Percentiles rank a stretch among this genome's conserved stretches.
Conservation (phyloP, 164 flowering plant genomes). For the Magnolia sinica region DNA sequence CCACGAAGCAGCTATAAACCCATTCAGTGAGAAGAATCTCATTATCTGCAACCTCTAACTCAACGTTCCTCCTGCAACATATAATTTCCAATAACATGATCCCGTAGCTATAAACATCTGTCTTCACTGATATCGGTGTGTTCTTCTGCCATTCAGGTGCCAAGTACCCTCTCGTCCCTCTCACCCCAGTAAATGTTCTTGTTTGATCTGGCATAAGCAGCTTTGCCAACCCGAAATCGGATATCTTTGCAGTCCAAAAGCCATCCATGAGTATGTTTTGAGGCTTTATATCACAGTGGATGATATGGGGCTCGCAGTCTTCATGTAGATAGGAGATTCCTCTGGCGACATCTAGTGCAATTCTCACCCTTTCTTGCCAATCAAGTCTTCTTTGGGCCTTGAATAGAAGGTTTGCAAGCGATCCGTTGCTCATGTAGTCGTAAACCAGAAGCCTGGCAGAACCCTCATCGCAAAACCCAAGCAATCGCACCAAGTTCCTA, state of each 20-base stretch:
- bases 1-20: slow-evolving; percentile 25
- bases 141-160: slow-evolving; percentile 39
- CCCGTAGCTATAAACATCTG: slow-evolving; percentile 38
- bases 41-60: slow-evolving; percentile 8
- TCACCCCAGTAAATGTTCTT: slow-evolving; percentile 18
- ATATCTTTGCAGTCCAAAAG: slow-evolving; percentile 8
- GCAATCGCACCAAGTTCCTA: slow-evolving; percentile 21
- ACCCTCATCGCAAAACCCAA: slow-evolving; percentile 19
- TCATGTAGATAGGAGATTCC: slow-evolving; percentile 26
- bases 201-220: slow-evolving; percentile 17
- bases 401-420: slow-evolving; percentile 21
- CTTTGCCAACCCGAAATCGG: slow-evolving; percentile 28
- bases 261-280: slow-evolving; percentile 28
- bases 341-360: slow-evolving; percentile 19
- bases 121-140: slow-evolving; percentile 27
- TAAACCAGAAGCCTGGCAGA: slow-evolving; percentile 21
- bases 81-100: slow-evolving; percentile 29
- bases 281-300: slow-evolving; percentile 31
- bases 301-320: slow-evolving; percentile 27
- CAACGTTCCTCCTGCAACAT: slow-evolving; percentile 18
- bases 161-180: slow-evolving; percentile 40
- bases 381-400: not conserved
- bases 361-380: slow-evolving; percentile 22
- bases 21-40: slow-evolving; percentile 26
- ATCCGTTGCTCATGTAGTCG: slow-evolving; percentile 29